Base-by-base conservation (phyloP, 2,329 filamentous ascomycete genomes). In the Pseudogymnoascus sp. region DNA sequence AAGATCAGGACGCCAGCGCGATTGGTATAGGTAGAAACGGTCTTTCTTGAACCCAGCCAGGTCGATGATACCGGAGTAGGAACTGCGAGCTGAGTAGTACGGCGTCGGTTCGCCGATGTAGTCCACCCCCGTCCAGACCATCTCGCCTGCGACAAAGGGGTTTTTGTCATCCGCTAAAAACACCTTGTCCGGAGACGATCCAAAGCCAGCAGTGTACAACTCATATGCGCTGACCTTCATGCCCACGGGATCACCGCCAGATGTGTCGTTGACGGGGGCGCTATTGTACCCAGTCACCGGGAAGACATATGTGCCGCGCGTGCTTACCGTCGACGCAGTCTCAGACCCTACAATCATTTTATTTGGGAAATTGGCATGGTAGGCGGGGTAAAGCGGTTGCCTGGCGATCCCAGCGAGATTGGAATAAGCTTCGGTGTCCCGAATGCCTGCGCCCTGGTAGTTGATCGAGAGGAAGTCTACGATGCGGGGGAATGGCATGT, bases 51-150 rank as follows among this genome's bases (percentile, higher is more conserved):
- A 52, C 2, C 45, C 45, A 0, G 45, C 45, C 8, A 52, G 25
- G 62, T 84, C 82, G 33, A 84, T 75, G 62, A 84, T 82, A 7
- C 82, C 82, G 55, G 79, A 84, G 68, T 84, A 84, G 2, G 78
- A 80, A 67, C 78, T 81, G 8, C 80, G 77, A 3, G 79, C 72
- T 0, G 68, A 60, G 64, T 79, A 52, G 8, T 52, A 83, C 0
- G 80, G 79, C 4, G 77, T 80, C 1, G 79, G 79, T 67, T 82
- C 79, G 16, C 79, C 79, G 8, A 82, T 66, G 66, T 82, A 81
- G 62, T 81, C 79, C 63, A 71, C 81, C 0, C 80, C 80, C 0
- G 78, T 76, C 80, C 80, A 82, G 4, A 82, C 79, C 39, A 80
- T 82, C 64, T 81, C 82, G 3, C 82, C 82, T 0, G 79, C 81